Evolutionary conservation across 129 eudicot species (phyloP), one percentile per base, ranked within the genome.

Genomic region (Escallonia rubra): DNA sequence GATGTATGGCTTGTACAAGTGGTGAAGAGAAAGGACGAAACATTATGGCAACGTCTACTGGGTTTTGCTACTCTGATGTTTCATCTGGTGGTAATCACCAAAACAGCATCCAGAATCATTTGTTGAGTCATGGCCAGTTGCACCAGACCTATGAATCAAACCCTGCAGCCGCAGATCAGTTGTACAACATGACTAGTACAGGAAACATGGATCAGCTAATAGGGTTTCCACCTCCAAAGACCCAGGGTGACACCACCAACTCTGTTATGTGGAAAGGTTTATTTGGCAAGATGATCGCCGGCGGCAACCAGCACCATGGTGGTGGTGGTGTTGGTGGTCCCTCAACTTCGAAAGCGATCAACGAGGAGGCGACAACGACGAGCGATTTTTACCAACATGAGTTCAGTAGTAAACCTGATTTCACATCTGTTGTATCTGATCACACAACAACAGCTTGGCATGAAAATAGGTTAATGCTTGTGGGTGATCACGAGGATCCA

Each of bases 101-200:
- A 23, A 23, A 23, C 34, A 23, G 34, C 34, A 34, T 43, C 9
- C 61, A 54, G 34, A 40, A 57, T 42, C 76, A 70, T 41, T 72
- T 70, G 38, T 8, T 77, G 60, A 72, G 15, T 42, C 34, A 23
- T 23, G 64, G 57, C 64, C 80, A 78, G 43, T 71, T 73, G 46
- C 34, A 23, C 34, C 77, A 71, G 13, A 67, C 39, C 59, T 81
- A 71, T 46, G 82, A 76, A 3, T 69, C 76, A 10, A 70, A 67
- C 63, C 69, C 79, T 14, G 34, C 34, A 23, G 34, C 34, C 34
- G 34, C 34, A 0, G 34, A 23, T 23, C 95, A 88, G 61, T 83
- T 92, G 59, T 89, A 81, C 87, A 86, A 82, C 89, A 81, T 79
- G 75, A 65, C 80, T 11, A 23, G 34, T 23, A 57, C 80, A 49